Evolutionary conservation across 345 rosid genomes (phyloP), one percentile per base, ranked within the genome.

Genomic region (Adansonia digitata): DNA sequence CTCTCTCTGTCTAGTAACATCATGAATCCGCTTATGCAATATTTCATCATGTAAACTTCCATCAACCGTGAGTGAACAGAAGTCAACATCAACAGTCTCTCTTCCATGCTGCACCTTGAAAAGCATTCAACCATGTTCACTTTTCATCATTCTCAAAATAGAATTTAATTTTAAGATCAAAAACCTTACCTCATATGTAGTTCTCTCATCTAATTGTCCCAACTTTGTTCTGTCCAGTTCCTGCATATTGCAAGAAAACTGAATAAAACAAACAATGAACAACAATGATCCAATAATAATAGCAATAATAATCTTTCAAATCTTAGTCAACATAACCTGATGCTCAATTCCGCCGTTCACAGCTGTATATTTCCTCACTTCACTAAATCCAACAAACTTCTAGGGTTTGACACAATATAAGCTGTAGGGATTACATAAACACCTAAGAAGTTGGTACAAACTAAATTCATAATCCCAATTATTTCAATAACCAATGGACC

Each of bases 91-190:
- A 69, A 77, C 88, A 3, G 81, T 85, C 78, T 87, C 92, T 56
- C 91, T 90, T 75, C 91, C 94, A 81, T 88, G 92, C 98, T 93
- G 90, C 88, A 88, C 84, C 81, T 83, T 82, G 78, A 82, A 46
- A 72, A 85, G 84, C 66, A 79, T 69, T 52, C 75, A 81, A 75
- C 66, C 49, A 84, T 75, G 59, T 52, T 77, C 80, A 72, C 74
- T 74, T 43, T 49, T 24, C 39, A 10, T 48, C 34, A 6, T 42
- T 17, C 22, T 34, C 20, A 7, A 55, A 71, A 52, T 56, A 55
- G 43, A 69, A 40, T 12, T 69, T 40, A 57, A 22, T n/a, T 67
- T 65, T n/a, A 61, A 61, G n/a, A 39, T 15, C 69, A 70, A 49
- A 60, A 80, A 20, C 59, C 72, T 85, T 83, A 94, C 98, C 92